Conservation (phyloP, 2,329 filamentous ascomycete genomes). For the Cercospora sojina region DNA sequence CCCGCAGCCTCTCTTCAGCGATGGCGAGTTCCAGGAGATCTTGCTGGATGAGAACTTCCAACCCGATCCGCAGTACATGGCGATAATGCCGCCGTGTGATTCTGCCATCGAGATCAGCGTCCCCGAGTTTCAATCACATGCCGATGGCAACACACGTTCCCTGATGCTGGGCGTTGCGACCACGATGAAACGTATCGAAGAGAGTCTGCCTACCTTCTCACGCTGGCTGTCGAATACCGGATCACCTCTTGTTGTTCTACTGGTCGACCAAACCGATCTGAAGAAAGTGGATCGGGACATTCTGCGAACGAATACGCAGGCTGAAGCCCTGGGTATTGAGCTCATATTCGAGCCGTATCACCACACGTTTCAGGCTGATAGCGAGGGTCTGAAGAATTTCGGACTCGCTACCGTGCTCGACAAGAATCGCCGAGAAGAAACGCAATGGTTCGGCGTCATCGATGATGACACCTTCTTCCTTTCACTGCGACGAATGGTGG, state of each 20-base stretch:
- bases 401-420: constrained; percentile 27
- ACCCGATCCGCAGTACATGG: constrained; percentile 10
- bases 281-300: constrained; percentile 19
- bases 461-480: constrained; percentile 37
- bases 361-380: constrained; percentile 20
- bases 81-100: constrained; percentile 24
- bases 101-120: constrained; percentile 22
- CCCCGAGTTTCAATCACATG: constrained; percentile 22
- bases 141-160: constrained; percentile 19
- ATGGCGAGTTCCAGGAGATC: constrained; percentile 13
- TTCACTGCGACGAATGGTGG: constrained; percentile 27
- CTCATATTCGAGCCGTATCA: constrained; percentile 29
- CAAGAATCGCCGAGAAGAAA: constrained; percentile 21
- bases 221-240: constrained; percentile 31
- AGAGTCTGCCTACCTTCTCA: constrained; percentile 29
- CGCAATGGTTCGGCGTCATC: constrained; percentile 33
- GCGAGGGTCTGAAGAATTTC: constrained; percentile 32
- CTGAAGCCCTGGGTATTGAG: constrained; percentile 23
- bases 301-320: constrained; percentile 13
- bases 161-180: constrained; percentile 33
- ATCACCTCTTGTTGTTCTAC: constrained; percentile 29
- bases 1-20: constrained; percentile 10
- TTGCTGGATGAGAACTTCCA: constrained; percentile 18
- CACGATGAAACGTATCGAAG: constrained; percentile 25
- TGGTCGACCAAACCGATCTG: constrained; percentile 28